Conservation (phyloP, 768 basidiomycete species). For the Termitomyces sp. region DNA sequence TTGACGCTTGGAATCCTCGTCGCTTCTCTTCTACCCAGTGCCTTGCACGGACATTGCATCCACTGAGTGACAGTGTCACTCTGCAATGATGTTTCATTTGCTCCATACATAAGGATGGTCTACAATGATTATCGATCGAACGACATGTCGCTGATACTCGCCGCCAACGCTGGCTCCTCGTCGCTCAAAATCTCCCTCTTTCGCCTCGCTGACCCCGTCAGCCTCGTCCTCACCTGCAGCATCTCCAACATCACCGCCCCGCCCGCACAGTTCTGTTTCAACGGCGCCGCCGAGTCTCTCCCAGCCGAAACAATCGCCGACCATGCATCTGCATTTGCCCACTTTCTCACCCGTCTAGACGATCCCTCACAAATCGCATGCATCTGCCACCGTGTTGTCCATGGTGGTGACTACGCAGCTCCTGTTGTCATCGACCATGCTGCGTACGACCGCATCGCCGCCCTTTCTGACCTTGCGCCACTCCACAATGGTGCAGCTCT, state of each 20-base stretch:
- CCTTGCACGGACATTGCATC: too few relatives aligned
- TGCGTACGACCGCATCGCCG: slow-evolving; percentile 67
- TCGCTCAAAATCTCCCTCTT: slow-evolving; percentile 82
- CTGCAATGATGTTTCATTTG: slow-evolving; percentile 5
- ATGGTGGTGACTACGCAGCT: slow-evolving; percentile 74
- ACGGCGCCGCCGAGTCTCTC: slow-evolving; percentile 23
- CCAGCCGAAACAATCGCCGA: slow-evolving; percentile 38
- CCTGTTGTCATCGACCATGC: slow-evolving; percentile 65
- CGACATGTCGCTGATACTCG: slow-evolving; percentile 40
- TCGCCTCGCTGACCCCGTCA: slow-evolving; percentile 20
- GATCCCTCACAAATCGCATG: slow-evolving; percentile 42
- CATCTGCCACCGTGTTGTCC: slow-evolving; percentile 80
- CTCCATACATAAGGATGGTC: neutral
- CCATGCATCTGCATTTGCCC: slow-evolving; percentile 57
- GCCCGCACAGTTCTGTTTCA: slow-evolving; percentile 34
- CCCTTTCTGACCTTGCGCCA: slow-evolving; percentile 76
- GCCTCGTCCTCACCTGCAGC: slow-evolving; percentile 44
- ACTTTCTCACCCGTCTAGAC: slow-evolving; percentile 49
- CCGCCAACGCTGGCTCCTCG: slow-evolving; percentile 79
- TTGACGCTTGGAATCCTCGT: neutral
- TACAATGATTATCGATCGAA: neutral
- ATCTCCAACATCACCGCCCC: slow-evolving; percentile 41
- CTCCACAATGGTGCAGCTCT: slow-evolving; percentile 64
- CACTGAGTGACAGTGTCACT: neutral
- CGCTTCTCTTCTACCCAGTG: too few relatives aligned